phyloP scores from a whole-genome alignment of 1,284 basidiomycete species.

The Agaricales sp. region DNA sequence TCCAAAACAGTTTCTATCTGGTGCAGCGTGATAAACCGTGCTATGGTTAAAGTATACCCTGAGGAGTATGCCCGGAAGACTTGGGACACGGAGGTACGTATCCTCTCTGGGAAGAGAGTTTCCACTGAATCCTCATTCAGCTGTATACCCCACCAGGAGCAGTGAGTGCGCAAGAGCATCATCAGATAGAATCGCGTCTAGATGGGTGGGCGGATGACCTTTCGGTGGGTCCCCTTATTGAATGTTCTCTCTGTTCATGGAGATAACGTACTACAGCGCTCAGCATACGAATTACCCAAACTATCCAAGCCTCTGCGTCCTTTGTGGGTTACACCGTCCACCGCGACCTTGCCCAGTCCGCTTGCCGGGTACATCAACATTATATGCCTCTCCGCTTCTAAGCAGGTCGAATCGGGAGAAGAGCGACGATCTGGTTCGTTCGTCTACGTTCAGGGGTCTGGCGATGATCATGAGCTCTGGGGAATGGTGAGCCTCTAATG shows the following conservation, averaged over 20 bases:
- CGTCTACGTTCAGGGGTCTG: constrained; percentile 80
- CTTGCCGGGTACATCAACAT: constrained; percentile 43
- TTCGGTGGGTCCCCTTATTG: constrained; percentile 27
- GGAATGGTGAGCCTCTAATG: constrained; percentile 53
- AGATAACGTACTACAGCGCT: constrained; percentile 25
- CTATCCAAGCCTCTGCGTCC: constrained; percentile 49
- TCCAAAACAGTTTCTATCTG: constrained; percentile 95
- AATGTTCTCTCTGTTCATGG: background rate
- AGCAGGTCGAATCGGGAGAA: constrained; percentile 42
- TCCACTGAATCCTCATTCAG: background rate
- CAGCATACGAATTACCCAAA: constrained; percentile 38
- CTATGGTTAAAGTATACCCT: constrained; percentile 29
- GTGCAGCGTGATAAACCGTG: constrained; percentile 88
- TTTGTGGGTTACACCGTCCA: constrained; percentile 58
- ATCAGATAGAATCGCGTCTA: constrained; percentile 56
- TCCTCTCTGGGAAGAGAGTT: background rate
- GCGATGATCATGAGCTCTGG: constrained; percentile 87
- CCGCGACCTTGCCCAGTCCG: constrained; percentile 28
- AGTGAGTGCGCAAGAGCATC: constrained; percentile 64
- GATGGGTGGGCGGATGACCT: constrained; percentile 59
- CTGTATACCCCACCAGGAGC: constrained; percentile 58
- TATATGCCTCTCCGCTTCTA: constrained; percentile 73
- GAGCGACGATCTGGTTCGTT: constrained; percentile 55
- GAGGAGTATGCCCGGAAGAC: constrained; percentile 13
- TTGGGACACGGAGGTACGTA: constrained; percentile 32